Conservation (phyloP, 2,329 filamentous ascomycete species). For the Pseudogymnoascus sp. region DNA sequence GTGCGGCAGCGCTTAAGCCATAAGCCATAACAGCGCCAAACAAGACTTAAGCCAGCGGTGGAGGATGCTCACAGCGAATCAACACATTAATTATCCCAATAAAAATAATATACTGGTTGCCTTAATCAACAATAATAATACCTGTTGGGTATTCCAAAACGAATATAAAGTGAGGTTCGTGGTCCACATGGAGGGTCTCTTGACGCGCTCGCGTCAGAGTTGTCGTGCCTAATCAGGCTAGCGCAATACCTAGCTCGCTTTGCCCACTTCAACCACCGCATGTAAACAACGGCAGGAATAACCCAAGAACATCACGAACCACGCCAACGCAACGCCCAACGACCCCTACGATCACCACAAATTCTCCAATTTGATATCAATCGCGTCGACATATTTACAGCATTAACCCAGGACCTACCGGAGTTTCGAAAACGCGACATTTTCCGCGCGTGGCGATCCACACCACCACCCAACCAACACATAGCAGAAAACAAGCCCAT, state of each 20-base stretch:
- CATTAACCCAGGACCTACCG: neutral
- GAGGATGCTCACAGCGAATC: neutral
- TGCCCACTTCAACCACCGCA: neutral
- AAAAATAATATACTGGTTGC: neutral
- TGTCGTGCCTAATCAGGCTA: neutral
- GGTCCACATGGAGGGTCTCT: neutral
- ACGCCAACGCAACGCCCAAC: slow-evolving; percentile 2
- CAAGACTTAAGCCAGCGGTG: neutral
- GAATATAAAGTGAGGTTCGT: neutral
- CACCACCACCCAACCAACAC: neutral
- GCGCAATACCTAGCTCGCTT: neutral
- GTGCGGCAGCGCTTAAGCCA: neutral
- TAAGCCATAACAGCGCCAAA: neutral
- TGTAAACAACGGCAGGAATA: slow-evolving; percentile 6
- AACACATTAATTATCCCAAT: neutral
- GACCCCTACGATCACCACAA: neutral
- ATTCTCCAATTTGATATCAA: neutral
- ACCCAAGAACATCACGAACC: slow-evolving; percentile 6
- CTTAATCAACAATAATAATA: neutral
- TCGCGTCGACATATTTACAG: neutral
- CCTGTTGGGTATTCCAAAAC: neutral
- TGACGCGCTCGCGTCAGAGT: slow-evolving; percentile 4
- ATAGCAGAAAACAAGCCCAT: neutral
- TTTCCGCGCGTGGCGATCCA: neutral
- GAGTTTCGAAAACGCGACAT: slow-evolving; percentile 1